Evolutionary conservation across 2,329 filamentous ascomycete species (phyloP), one percentile per base, ranked within the genome.

Genomic region (Botrytis byssoidea): DNA sequence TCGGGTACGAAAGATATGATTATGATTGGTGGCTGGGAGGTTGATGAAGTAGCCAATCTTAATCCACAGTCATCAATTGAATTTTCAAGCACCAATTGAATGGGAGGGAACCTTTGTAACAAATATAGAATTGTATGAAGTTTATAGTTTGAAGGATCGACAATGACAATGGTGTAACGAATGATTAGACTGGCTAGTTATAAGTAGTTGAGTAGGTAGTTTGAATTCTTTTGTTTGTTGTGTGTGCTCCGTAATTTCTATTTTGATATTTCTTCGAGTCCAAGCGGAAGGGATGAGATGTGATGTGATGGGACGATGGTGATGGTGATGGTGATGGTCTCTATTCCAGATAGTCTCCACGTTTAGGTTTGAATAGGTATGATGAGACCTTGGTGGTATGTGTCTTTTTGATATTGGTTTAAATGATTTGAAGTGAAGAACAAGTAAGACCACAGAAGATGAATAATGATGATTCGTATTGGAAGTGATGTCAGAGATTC

Each of bases 91-190:
- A 32, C 42, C 22, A 25, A 65, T 29, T 57, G 14, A 32, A 25
- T 46, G 63, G 40, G 22, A 22, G 63, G 40, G 22, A 22, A 42
- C n/a, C 10, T 32, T 32, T n/a, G 59, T 61, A 61, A 61, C 59
- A 40, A 61, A 61, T 61, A 40, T 61, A 37, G 35, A 61, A 55
- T 29, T 16, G 60, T 7, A 40, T 4, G 35, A 63, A 40, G 35
- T n/a, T n/a, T 63, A 40, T n/a, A 63, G 37, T 63, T n/a, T n/a
- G 60, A 63, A 63, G 60, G 60, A 63, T 63, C 60, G 60, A 63
- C 37, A 63, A 18, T 55, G 48, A 55, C 48, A 55, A 55, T 37
- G 22, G 22, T 63, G 60, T 63, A 42, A n/a, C 60, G 40, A n/a
- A n/a, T n/a, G n/a, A 59, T 35, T 59, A 22, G 37, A 42, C 32